phyloP scores from a whole-genome alignment of 305 asterid genomes.

The Solanum hybrid region DNA sequence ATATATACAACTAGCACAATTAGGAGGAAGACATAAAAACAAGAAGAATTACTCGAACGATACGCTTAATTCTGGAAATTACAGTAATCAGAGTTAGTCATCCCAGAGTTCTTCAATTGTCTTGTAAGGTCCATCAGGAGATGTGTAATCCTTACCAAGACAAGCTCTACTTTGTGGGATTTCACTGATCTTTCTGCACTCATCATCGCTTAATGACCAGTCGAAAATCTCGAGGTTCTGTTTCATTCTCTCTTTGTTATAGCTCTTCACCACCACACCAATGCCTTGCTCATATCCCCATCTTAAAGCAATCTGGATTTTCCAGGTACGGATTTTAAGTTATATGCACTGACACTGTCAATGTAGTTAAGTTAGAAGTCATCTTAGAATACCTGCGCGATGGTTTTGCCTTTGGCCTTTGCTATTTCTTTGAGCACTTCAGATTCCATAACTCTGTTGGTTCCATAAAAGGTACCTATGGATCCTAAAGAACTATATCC shows the following conservation, averaged over 20 bases:
- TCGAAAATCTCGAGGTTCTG: conserved; percentile 41
- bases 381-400: conserved; percentile 41
- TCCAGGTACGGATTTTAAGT: background rate
- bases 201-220: conserved; percentile 43
- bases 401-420: conserved; percentile 35
- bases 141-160: conserved; percentile 45
- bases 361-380: background rate
- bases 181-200: conserved; percentile 29
- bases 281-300: conserved; percentile 60
- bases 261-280: conserved; percentile 51
- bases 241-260: conserved; percentile 50
- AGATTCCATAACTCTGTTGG: conserved; percentile 45
- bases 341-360: background rate
- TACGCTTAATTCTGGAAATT: background rate
- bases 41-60: background rate
- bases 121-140: conserved; percentile 48
- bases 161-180: conserved; percentile 44
- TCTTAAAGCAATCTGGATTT: conserved; percentile 34
- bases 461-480: conserved; percentile 47
- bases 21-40: background rate
- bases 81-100: conserved; percentile 17
- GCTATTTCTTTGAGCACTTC: conserved; percentile 43
- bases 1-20: background rate
- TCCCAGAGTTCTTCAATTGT: conserved; percentile 48
- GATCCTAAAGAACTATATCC: conserved; percentile 54